Conservation (phyloP, 1,139 yeast genomes). For the Suhomyces bokatorum region DNA sequence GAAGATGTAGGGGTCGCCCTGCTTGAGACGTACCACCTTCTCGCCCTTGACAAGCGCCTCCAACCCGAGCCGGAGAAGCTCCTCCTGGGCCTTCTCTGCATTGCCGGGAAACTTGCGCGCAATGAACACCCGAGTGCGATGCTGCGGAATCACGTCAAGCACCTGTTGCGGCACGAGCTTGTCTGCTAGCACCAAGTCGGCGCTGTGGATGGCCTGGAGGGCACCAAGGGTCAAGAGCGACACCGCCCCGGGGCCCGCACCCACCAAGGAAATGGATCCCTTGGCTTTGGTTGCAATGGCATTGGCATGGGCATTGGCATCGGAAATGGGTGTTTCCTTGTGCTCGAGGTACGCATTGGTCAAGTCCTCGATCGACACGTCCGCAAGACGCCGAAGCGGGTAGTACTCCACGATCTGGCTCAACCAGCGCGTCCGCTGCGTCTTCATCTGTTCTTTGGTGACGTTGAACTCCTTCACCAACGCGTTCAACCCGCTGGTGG, state of each 20-base stretch:
- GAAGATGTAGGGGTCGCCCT: slow-evolving; percentile 95
- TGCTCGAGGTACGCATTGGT: slow-evolving; percentile 36
- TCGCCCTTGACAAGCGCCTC: slow-evolving; percentile 63
- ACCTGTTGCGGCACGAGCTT: slow-evolving; percentile 91
- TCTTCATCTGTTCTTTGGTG: slow-evolving; percentile 51
- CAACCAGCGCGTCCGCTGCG: slow-evolving; percentile 77
- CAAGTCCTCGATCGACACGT: slow-evolving; percentile 58
- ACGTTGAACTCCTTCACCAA: slow-evolving; percentile 62
- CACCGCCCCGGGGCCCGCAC: slow-evolving; percentile 93
- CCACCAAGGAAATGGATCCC: slow-evolving; percentile 77
- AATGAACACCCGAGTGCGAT: slow-evolving; percentile 69
- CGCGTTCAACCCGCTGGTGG: slow-evolving; percentile 55
- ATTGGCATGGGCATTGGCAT: no score
- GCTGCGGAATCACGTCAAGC: slow-evolving; percentile 71
- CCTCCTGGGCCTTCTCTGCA: slow-evolving; percentile 92
- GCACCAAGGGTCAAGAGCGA: slow-evolving; percentile 87
- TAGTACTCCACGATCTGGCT: slow-evolving; percentile 90
- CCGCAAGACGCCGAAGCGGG: slow-evolving; percentile 67
- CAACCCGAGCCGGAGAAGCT: slow-evolving; percentile 70
- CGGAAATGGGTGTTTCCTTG: no score
- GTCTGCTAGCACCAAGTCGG: slow-evolving; percentile 86
- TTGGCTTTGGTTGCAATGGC: slow-evolving; percentile 7
- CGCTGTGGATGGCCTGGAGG: slow-evolving; percentile 70
- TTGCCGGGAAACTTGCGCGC: slow-evolving; percentile 97
- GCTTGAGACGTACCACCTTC: slow-evolving; percentile 85